Base-by-base conservation (phyloP, 805 yeast genomes). In the Sporopachydermia lactativora region DNA sequence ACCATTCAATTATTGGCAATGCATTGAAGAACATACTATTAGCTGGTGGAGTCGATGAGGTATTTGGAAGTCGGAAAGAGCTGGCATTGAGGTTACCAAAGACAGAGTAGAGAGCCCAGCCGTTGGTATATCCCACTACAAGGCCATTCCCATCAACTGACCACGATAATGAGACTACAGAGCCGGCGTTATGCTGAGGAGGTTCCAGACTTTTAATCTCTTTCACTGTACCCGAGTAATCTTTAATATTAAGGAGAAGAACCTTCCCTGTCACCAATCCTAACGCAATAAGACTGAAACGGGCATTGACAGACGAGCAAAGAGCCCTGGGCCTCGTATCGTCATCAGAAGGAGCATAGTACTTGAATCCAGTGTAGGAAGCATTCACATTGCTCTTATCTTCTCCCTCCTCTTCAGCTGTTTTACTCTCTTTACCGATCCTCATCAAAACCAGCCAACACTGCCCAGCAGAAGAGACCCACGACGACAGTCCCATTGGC, bases 41-140 rank as follows among this genome's bases (percentile, higher is more conserved):
- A 18, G n/a, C 24, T n/a, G n/a, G n/a, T n/a, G n/a, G n/a, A 15
- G 31, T 28, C 37, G 48, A 49, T 46, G 24, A 45, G 37, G 15
- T 36, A 38, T 4, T 24, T 18, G 3, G 15, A 13, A 4, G n/a
- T 16, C 49, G 45, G 44, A 58, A 60, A 3, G 73, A 58, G 5
- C 68, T 60, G 36, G 65, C 63, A 28, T 57, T 60, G 34, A 64
- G 51, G 47, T 68, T 65, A 1, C 78, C 78, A 28, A 70, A 58
- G 13, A 61, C 62, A 3, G 77, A 68, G 44, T 59, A 61, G 17
- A 68, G 43, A 38, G 62, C 62, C 76, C 76, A 73, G 3, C 75
- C 75, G 36, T 55, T 55, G 41, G 51, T 43, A 52, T 47, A 52
- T 39, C 62, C 54, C 15, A 50, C 52, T 53, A 56, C 42, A 19